These are phyloP conservation scores for Lactuca sativa DNA, from an alignment of 129 eudicot genomes.

Conservation along the genomic window DNA sequence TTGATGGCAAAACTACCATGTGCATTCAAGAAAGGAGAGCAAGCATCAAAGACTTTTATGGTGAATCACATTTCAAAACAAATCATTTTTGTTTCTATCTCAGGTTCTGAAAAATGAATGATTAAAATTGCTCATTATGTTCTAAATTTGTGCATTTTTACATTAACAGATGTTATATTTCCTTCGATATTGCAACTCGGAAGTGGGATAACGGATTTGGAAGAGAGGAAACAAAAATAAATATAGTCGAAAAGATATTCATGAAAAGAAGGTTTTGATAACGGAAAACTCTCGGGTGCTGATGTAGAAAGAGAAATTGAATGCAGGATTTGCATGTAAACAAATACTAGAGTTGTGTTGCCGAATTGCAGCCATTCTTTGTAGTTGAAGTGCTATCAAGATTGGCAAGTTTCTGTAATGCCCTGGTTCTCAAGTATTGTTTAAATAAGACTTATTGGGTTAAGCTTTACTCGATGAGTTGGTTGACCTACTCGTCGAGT, in stretches of 20 bases:
- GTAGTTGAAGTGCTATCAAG: slow-evolving; percentile 68
- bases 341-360: slow-evolving; percentile 51
- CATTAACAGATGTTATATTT: slow-evolving; percentile 58
- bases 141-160: slow-evolving; percentile 13
- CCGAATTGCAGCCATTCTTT: slow-evolving; percentile 73
- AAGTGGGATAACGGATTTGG: slow-evolving; percentile 75
- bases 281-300: slow-evolving; percentile 36
- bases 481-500: no score
- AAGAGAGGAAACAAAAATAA: slow-evolving; percentile 71
- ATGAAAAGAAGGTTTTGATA: slow-evolving; percentile 39
- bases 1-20: slow-evolving; percentile 64
- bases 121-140: background rate
- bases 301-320: slow-evolving; percentile 82
- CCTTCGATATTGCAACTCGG: slow-evolving; percentile 86
- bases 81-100: background rate
- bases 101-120: background rate
- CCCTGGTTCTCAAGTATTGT: no score
- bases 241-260: slow-evolving; percentile 51
- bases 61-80: slow-evolving; percentile 29
- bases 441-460: no score
- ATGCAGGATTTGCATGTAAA: slow-evolving; percentile 86
- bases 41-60: slow-evolving; percentile 61
- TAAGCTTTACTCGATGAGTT: no score
- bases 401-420: no score
- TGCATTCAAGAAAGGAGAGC: slow-evolving; percentile 62